These are phyloP conservation scores for Rhodomyrtus psidioides DNA, from an alignment of 441 rosid species.

Conservation along the genomic window DNA sequence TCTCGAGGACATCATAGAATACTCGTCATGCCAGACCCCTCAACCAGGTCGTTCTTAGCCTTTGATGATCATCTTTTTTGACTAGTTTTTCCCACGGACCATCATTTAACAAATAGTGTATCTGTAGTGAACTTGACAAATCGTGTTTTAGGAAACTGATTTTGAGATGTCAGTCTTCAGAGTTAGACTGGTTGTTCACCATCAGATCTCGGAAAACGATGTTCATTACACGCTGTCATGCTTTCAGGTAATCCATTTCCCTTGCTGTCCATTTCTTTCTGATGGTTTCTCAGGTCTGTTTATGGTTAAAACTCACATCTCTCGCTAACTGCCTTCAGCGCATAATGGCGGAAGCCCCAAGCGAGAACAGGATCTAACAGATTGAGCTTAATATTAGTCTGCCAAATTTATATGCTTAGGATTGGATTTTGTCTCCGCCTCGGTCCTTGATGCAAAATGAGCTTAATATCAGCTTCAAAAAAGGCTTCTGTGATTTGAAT, in stretches of 20 bases:
- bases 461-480: not conserved
- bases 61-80: not conserved
- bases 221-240: constrained; percentile 61
- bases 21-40: constrained; percentile 44
- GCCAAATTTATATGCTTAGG: no score
- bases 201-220: constrained; percentile 73
- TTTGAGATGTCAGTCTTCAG: constrained; percentile 26
- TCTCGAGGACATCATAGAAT: constrained; percentile 28
- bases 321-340: constrained; percentile 27
- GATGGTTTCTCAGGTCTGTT: not conserved
- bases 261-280: not conserved
- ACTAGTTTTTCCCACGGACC: not conserved
- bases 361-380: constrained; percentile 21
- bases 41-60: constrained; percentile 37
- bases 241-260: constrained; percentile 39
- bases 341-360: constrained; percentile 20
- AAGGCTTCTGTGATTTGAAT: not conserved
- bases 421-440: no score
- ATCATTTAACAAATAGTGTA: not conserved
- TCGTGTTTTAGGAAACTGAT: not conserved
- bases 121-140: not conserved
- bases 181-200: constrained; percentile 76
- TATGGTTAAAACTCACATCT: not conserved
- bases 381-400: no score
- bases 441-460: no score